phyloP scores from a whole-genome alignment of 495 filamentous ascomycete genomes.

The Podospora didyma region DNA sequence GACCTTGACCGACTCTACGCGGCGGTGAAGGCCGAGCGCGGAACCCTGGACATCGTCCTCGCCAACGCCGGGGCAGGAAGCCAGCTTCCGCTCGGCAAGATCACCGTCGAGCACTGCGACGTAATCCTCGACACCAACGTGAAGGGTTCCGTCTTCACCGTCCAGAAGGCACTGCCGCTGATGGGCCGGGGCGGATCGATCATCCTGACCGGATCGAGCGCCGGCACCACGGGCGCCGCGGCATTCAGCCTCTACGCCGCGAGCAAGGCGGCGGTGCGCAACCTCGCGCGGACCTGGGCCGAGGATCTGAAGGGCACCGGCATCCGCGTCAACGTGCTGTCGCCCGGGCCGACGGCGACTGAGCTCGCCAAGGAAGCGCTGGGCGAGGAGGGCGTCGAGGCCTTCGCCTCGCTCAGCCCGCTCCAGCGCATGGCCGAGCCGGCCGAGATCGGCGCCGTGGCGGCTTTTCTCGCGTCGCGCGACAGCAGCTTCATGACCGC shows the following conservation, averaged over 20 bases:
- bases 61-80: neutral
- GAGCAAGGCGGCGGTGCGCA: neutral
- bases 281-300: neutral
- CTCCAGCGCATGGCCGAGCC: neutral
- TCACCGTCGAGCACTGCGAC: neutral
- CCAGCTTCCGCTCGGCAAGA: neutral
- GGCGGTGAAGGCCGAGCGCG: neutral
- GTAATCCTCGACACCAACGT: neutral
- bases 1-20: neutral
- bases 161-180: neutral
- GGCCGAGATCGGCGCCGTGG: neutral
- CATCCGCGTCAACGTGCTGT: neutral
- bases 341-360: neutral
- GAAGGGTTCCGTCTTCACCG: neutral
- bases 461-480: neutral
- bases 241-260: neutral
- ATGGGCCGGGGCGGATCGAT: neutral
- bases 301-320: neutral
- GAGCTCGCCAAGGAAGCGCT: neutral
- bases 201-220: neutral
- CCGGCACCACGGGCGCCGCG: neutral
- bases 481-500: neutral
- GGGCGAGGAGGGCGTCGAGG: neutral
- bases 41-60: neutral
- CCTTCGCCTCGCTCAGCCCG: neutral